These are phyloP conservation scores for Esteya vermicola DNA, from an alignment of 2,329 filamentous ascomycete genomes.

Conservation along the genomic window DNA sequence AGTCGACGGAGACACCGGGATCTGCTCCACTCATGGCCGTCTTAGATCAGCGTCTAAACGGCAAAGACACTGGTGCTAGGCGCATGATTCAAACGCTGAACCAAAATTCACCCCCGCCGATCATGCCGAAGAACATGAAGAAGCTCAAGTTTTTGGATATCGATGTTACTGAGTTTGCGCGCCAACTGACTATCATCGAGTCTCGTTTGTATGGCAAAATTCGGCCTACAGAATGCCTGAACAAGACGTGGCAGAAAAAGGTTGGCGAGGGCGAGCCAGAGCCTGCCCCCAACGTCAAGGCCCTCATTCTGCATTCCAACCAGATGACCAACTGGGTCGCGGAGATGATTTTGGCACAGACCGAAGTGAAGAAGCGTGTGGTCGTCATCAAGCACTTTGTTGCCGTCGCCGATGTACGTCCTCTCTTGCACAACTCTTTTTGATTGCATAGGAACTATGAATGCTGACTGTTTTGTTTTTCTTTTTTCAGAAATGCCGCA, in stretches of 20 bases:
- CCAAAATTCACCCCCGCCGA: slow-evolving; percentile 69
- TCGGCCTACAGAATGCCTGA: slow-evolving; percentile 86
- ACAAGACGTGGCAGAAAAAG: slow-evolving; percentile 99
- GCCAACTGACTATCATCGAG: slow-evolving; percentile 93
- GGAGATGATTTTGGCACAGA: slow-evolving; percentile 93
- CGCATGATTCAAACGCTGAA: slow-evolving; percentile 77
- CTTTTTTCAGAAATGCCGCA: slow-evolving; percentile 65
- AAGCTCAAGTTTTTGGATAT: slow-evolving; percentile 98
- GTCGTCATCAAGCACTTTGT: slow-evolving; percentile 99
- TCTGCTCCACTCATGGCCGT: slow-evolving; percentile 72
- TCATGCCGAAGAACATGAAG: slow-evolving; percentile 98
- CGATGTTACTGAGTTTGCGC: slow-evolving; percentile 89
- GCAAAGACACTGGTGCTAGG: slow-evolving; percentile 76
- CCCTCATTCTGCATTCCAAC: slow-evolving; percentile 92
- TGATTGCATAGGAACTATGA: no score
- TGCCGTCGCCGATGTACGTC: slow-evolving; percentile 75
- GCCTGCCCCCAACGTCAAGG: slow-evolving; percentile 86
- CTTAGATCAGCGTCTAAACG: slow-evolving; percentile 75
- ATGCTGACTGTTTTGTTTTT: not conserved
- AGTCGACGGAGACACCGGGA: slow-evolving; percentile 84
- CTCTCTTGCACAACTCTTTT: no score
- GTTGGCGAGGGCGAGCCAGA: slow-evolving; percentile 66
- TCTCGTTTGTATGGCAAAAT: slow-evolving; percentile 91
- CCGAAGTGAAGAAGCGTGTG: slow-evolving; percentile 88
- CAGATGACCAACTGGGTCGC: slow-evolving; percentile 99